phyloP scores from a whole-genome alignment of 257 asterid species.

The Apocynum venetum region DNA sequence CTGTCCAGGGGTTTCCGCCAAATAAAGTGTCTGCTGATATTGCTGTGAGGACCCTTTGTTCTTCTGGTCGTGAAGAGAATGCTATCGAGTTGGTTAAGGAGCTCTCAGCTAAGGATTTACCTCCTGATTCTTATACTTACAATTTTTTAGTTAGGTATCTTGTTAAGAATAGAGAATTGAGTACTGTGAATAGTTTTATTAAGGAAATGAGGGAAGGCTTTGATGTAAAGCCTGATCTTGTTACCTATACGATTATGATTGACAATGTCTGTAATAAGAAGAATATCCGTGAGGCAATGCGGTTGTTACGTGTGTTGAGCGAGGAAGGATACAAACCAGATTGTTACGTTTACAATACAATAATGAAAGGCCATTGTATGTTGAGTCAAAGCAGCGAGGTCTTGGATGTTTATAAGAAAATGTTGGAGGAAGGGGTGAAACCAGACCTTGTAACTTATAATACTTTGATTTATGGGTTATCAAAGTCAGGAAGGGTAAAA shows the following conservation, averaged over 20 bases:
- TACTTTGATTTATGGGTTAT: conserved; percentile 75
- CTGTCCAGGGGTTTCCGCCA: conserved; percentile 56
- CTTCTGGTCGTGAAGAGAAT: conserved; percentile 64
- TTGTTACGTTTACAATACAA: conserved; percentile 80
- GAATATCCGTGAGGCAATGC: conserved; percentile 83
- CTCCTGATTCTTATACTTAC: conserved; percentile 65
- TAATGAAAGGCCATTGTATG: conserved; percentile 84
- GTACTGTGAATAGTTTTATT: conserved; percentile 51
- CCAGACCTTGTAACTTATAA: conserved; percentile 81
- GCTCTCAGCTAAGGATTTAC: conserved; percentile 47
- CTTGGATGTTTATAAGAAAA: conserved; percentile 67
- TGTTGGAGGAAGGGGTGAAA: conserved; percentile 74
- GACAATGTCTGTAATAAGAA: conserved; percentile 87
- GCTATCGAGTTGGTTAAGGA: conserved; percentile 74
- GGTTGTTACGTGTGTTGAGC: conserved; percentile 55
- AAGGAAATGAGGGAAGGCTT: conserved; percentile 62
- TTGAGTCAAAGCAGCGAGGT: conserved; percentile 65
- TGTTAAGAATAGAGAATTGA: conserved; percentile 58
- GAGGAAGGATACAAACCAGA: conserved; percentile 85
- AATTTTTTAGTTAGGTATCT: conserved; percentile 76
- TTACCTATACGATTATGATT: conserved; percentile 92
- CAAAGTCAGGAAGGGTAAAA: conserved; percentile 71
- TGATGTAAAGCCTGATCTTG: conserved; percentile 74
- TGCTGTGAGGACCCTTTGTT: conserved; percentile 76
- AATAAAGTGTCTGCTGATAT: conserved; percentile 60